Evolutionary conservation across 1,139 yeast species (phyloP).

Genomic region (Kodamaea fungicola): DNA sequence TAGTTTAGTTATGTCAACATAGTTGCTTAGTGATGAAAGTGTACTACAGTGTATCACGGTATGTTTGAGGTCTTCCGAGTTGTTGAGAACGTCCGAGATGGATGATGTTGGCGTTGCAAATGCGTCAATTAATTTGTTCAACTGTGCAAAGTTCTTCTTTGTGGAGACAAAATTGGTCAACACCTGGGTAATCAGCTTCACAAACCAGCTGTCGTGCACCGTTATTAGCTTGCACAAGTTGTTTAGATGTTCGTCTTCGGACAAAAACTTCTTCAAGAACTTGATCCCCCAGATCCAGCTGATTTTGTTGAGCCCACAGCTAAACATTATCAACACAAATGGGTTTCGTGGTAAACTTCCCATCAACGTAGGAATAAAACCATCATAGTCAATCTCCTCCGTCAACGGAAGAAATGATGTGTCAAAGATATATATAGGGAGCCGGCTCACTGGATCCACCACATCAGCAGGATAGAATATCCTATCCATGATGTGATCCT

Average conservation of each 20-base stretch:
- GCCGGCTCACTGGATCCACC: constrained; percentile 56
- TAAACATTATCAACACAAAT: constrained; percentile 68
- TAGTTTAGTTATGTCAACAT: constrained; percentile 69
- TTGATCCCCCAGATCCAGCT: constrained; percentile 79
- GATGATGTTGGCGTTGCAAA: constrained; percentile 16
- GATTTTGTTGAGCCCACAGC: constrained; percentile 69
- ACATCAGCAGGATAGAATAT: constrained; percentile 61
- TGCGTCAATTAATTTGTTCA: constrained; percentile 30
- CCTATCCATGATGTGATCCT: constrained; percentile 31
- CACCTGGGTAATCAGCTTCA: constrained; percentile 74
- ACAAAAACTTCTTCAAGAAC: constrained; percentile 68
- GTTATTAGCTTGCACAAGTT: constrained; percentile 62
- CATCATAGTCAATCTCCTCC: constrained; percentile 38
- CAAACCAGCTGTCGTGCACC: constrained; percentile 91
- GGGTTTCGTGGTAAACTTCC: constrained; percentile 50
- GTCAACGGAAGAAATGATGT: constrained; percentile 72
- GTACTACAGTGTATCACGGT: constrained; percentile 50
- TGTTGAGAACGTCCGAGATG: constrained; percentile 6
- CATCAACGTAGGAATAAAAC: constrained; percentile 38
- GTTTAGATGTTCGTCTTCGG: constrained; percentile 38
- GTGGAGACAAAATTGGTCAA: constrained; percentile 50
- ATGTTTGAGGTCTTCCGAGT: constrained; percentile 7
- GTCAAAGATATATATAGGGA: constrained; percentile 71
- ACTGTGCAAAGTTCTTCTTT: constrained; percentile 25
- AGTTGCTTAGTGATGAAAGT: constrained; percentile 58